Evolutionary conservation across 345 rosid genomes (phyloP).

Genomic region (Eucalyptus marginata): DNA sequence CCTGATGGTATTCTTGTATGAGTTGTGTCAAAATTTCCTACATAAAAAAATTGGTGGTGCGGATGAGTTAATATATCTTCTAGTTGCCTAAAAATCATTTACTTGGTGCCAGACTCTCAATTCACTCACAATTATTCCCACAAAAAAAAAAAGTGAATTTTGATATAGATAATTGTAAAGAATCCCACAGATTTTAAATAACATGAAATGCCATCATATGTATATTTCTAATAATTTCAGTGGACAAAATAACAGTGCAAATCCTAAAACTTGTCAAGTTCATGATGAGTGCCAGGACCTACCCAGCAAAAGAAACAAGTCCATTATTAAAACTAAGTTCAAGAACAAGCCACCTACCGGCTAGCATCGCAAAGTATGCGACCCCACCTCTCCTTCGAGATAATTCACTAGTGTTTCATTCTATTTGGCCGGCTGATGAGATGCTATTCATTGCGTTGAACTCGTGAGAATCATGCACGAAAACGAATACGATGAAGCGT

Average conservation of each 20-base stretch:
- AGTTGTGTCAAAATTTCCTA: too few species aligned
- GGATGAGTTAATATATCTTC: too few species aligned
- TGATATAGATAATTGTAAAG: neutral
- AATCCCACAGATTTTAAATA: neutral
- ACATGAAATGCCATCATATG: neutral
- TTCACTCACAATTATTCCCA: neutral
- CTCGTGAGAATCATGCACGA: neutral
- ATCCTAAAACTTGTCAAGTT: neutral
- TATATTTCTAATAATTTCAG: neutral
- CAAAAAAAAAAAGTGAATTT: neutral
- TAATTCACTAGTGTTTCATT: neutral
- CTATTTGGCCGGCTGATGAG: neutral
- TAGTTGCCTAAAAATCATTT: too few species aligned
- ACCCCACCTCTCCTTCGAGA: neutral
- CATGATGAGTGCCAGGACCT: neutral
- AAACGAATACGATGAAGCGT: neutral
- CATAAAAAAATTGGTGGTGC: too few species aligned
- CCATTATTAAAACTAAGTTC: neutral
- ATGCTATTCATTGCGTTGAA: neutral
- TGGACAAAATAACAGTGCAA: neutral
- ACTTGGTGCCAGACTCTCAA: neutral
- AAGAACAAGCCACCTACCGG: neutral
- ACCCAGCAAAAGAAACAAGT: neutral
- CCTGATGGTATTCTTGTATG: rapidly evolving
- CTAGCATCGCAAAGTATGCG: neutral